Evolutionary conservation across 2,329 filamentous ascomycete species (phyloP).

Genomic region (Apiospora rasikravindrae): DNA sequence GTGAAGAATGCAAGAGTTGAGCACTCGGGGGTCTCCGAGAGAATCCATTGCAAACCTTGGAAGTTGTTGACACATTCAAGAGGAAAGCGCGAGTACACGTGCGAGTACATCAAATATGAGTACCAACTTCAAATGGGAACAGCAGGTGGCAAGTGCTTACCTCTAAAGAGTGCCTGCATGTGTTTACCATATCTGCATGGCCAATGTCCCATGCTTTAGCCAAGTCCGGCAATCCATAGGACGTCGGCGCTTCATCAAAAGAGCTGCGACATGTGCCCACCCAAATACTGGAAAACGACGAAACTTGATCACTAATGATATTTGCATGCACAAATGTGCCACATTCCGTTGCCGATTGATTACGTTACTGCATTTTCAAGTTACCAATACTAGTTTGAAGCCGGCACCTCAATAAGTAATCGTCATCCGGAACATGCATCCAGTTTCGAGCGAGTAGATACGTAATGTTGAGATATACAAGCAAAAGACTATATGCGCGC

Average conservation of each 20-base stretch:
- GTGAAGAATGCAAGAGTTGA: not conserved
- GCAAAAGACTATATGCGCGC: not conserved
- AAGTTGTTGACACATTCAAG: not conserved
- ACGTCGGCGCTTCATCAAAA: not conserved
- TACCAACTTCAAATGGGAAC: not conserved
- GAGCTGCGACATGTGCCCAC: not conserved
- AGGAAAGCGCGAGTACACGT: not conserved
- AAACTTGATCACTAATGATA: not conserved
- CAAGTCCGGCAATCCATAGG: not conserved
- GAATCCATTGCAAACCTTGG: not conserved
- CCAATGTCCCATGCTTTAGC: not conserved
- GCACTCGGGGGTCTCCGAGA: not conserved
- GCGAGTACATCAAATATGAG: not conserved
- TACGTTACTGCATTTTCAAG: not conserved
- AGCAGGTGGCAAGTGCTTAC: constrained; percentile 12
- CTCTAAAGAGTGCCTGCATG: constrained; percentile 4
- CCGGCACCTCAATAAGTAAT: not conserved
- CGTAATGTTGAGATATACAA: not conserved
- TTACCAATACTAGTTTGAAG: not conserved
- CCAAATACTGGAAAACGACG: not conserved
- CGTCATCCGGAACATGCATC: too few relatives aligned
- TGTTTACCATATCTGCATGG: not conserved
- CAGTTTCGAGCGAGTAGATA: too few relatives aligned
- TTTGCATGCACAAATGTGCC: not conserved
- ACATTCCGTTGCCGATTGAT: not conserved